Percentiles rank a stretch among this genome's conserved stretches.
phyloP scores from a whole-genome alignment of 2,329 filamentous ascomycete genomes.

The Lecanoromycetidae sp. region DNA sequence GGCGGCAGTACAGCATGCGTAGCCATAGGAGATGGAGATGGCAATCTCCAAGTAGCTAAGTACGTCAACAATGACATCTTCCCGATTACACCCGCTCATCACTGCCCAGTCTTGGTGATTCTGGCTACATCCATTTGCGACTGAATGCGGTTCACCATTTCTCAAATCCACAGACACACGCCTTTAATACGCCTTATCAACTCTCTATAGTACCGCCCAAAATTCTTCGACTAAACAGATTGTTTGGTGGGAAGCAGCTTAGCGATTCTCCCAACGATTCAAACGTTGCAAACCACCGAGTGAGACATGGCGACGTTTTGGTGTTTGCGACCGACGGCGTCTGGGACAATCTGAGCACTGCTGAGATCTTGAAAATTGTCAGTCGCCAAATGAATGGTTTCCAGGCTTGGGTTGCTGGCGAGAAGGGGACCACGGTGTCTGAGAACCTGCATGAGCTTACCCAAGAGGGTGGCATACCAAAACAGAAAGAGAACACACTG shows the following conservation, averaged over 20 bases:
- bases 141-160: constrained; percentile 73
- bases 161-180: constrained; percentile 82
- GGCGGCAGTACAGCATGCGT: constrained; percentile 89
- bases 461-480: constrained; percentile 15
- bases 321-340: constrained; percentile 90
- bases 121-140: constrained; percentile 77
- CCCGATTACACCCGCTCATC: background rate
- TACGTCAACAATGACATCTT: constrained; percentile 42
- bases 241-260: constrained; percentile 72
- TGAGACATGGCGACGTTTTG: constrained; percentile 87
- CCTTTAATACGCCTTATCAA: constrained; percentile 95
- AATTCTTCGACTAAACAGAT: constrained; percentile 64
- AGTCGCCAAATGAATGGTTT: constrained; percentile 61
- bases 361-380: constrained; percentile 73
- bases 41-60: constrained; percentile 77
- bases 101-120: constrained; percentile 60
- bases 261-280: constrained; percentile 77
- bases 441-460: constrained; percentile 43
- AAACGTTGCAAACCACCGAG: constrained; percentile 59
- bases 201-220: constrained; percentile 74
- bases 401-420: constrained; percentile 59
- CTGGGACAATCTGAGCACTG: constrained; percentile 87
- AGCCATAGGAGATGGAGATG: constrained; percentile 61
- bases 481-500: constrained; percentile 41
- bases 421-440: constrained; percentile 51